Percentiles rank a stretch among this genome's conserved stretches.
phyloP scores from a whole-genome alignment of 2,329 filamentous ascomycete species.

The Clarireedia monteithiana region DNA sequence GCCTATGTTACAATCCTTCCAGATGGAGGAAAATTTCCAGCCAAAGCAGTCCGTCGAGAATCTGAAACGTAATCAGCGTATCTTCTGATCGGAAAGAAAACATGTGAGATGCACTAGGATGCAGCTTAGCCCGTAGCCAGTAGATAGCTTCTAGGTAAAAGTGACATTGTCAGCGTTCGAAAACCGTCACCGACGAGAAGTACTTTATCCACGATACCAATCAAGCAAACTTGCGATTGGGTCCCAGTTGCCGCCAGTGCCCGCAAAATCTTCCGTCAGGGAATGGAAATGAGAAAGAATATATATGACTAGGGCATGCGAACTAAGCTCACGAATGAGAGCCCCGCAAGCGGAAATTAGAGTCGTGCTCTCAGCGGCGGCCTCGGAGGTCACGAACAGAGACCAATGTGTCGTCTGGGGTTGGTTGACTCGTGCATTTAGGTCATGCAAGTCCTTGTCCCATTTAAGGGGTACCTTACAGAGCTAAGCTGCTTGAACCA shows the following conservation, averaged over 20 bases:
- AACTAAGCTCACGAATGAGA: background rate
- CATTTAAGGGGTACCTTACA: slow-evolving; percentile 6
- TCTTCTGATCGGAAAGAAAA: slow-evolving; percentile 3
- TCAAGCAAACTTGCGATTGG: background rate
- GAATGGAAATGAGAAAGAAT: background rate
- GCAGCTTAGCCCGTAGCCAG: background rate
- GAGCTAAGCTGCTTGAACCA: background rate
- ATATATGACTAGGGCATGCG: background rate
- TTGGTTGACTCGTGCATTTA: background rate
- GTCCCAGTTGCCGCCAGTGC: background rate
- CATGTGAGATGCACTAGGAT: slow-evolving; percentile 3
- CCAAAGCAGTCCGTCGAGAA: background rate
- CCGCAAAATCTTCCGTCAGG: background rate
- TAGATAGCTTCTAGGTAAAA: background rate
- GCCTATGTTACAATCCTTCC: background rate
- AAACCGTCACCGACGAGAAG: too few relatives aligned
- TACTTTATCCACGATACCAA: too few relatives aligned
- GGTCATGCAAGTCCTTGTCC: background rate
- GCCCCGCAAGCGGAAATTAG: background rate
- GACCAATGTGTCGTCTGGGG: background rate
- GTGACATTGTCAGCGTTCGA: background rate
- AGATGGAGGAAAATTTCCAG: background rate
- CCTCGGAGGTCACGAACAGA: background rate
- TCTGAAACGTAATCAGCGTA: slow-evolving; percentile 1
- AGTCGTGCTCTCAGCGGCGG: background rate